Evolutionary conservation across 139 green algal genomes (phyloP), one percentile per base, ranked within the genome.

Genomic region (Picocystis salinarum): DNA sequence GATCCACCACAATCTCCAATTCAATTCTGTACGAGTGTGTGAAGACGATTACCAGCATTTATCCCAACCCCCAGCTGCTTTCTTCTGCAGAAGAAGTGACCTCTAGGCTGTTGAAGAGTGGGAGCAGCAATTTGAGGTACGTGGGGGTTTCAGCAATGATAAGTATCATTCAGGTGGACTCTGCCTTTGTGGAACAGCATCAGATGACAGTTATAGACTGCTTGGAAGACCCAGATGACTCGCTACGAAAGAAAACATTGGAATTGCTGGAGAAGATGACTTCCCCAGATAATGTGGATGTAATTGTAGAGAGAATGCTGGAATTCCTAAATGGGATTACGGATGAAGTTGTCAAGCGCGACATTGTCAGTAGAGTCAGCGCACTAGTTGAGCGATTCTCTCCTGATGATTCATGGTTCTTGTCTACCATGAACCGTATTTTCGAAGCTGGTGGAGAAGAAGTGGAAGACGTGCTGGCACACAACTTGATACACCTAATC

Each of bases 181-280:
- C 71, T 47, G 70, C 75, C 23, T 72, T 75, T 40, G 80, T 64
- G 0, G 45, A 52, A 19, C 70, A 83, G 60, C 73, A 93, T 56
- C 80, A 95, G 67, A 57, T 92, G 30, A 81, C 85, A 0, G 80
- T 98, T 10, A 85, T 98, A 29, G 85, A 98, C 55, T 96, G 85
- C 63, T 64, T 98, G 30, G 80, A 93, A 48, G 82, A 91, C 50
- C 67, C 73, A 2, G 87, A 98, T 57, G 84, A 91, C 23, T 86
- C 82, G 3, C 64, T 98, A 0, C 83, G 85, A 64, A 62, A 79
- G 34, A 91, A 91, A 53, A 96, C 87, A 4, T 68, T 98, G 58
- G 66, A 94, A 48, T 75, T 98, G 52, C 70, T 98, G 40, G 85
- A 76, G 41, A 83, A 75, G 46, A 95, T 98, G 85, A 92, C 87